Evolutionary conservation across 1,139 yeast genomes (phyloP), one percentile per base, ranked within the genome.

Genomic region (Nakaseomyces delphensis): DNA sequence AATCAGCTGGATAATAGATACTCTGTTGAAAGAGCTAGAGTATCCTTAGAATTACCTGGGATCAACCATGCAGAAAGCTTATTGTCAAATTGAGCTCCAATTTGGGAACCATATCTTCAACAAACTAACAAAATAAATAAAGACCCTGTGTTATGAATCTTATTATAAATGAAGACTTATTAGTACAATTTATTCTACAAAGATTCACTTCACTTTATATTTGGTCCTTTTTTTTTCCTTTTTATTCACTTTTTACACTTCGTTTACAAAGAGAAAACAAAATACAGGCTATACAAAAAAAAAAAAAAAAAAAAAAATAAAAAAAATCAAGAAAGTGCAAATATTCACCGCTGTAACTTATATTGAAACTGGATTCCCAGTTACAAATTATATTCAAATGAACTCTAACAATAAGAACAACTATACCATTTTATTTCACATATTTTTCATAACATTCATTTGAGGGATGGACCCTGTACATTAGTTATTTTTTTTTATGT

Each of bases 31-130:
- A 55, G 66, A 31, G 68, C 68, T 1, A 59, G 69, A 48, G 52
- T 61, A 1, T 66, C 70, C 2, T 50, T 65, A 25, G 70, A 66
- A 13, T 48, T 66, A 20, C 70, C 70, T 5, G 69, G 69, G 10
- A 50, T 65, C 20, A 64, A 67, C 1, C 60, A 56, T 33, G 70
- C 70, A 2, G 60, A 55, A 16, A 48, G 55, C 3, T 43, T 66
- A 40, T 14, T 28, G 31, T 28, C 31, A 4, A 28, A 28, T 6
- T 28, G 18, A 28, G 6, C 8, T n/a, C n/a, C n/a, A n/a, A n/a
- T n/a, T n/a, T n/a, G n/a, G n/a, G n/a, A n/a, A n/a, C n/a, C n/a
- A n/a, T n/a, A n/a, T n/a, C n/a, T n/a, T n/a, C n/a, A n/a, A n/a
- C n/a, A n/a, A n/a, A n/a, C n/a, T n/a, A n/a, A n/a, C n/a, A n/a